phyloP scores from a whole-genome alignment of 2,329 filamentous ascomycete genomes.

The Talaromyces amestolkiae region DNA sequence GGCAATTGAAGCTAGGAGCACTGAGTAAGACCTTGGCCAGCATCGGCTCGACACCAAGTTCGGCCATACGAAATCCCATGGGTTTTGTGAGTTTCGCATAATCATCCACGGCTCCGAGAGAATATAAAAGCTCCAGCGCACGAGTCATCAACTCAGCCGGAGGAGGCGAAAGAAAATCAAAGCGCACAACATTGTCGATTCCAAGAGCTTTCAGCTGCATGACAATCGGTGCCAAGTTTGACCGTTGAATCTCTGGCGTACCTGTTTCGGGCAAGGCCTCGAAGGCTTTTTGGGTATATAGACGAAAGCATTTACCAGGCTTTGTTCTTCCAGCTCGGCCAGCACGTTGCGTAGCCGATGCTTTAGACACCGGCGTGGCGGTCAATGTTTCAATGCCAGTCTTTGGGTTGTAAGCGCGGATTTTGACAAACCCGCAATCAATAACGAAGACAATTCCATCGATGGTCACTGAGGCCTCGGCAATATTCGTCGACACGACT shows the following conservation, averaged over 20 bases:
- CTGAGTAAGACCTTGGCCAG: slow-evolving; percentile 84
- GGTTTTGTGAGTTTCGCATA: slow-evolving; percentile 89
- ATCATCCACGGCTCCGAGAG: slow-evolving; percentile 79
- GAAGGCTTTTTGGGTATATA: slow-evolving; percentile 79
- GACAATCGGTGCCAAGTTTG: slow-evolving; percentile 82
- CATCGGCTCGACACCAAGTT: slow-evolving; percentile 91
- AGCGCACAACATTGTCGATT: slow-evolving; percentile 89
- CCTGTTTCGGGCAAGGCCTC: slow-evolving; percentile 66
- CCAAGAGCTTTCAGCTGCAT: slow-evolving; percentile 92
- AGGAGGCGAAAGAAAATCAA: slow-evolving; percentile 83
- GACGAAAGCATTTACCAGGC: slow-evolving; percentile 87
- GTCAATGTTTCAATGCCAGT: slow-evolving; percentile 88
- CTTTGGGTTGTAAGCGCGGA: slow-evolving; percentile 77
- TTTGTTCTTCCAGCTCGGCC: slow-evolving; percentile 86
- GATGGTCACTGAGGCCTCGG: slow-evolving; percentile 93
- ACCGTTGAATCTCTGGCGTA: slow-evolving; percentile 86
- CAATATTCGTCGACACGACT: slow-evolving; percentile 91
- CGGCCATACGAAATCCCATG: slow-evolving; percentile 86
- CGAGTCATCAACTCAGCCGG: slow-evolving; percentile 81
- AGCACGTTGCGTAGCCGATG: slow-evolving; percentile 85
- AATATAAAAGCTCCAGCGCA: slow-evolving; percentile 82
- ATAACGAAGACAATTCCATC: slow-evolving; percentile 88
- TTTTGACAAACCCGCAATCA: slow-evolving; percentile 86
- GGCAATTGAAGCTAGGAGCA: slow-evolving; percentile 70
- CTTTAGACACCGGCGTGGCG: slow-evolving; percentile 78